These are phyloP conservation scores for Cordyceps javanica DNA, from an alignment of 2,329 filamentous ascomycete species.

Conservation along the genomic window DNA sequence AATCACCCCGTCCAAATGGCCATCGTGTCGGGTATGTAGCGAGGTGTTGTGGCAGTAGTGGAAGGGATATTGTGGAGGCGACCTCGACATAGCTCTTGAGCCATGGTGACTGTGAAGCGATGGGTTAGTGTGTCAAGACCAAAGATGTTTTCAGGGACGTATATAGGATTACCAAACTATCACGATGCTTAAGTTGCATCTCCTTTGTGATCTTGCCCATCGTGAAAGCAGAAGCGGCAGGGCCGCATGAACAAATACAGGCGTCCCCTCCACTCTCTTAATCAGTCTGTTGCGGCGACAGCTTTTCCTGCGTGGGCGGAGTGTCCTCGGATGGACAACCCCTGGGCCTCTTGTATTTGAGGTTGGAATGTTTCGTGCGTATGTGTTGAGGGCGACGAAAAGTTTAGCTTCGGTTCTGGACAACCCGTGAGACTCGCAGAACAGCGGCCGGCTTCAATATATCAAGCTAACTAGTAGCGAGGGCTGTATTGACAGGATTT, in stretches of 20 bases:
- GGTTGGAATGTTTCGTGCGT: slow-evolving; percentile 1
- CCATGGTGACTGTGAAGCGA: slow-evolving; percentile 67
- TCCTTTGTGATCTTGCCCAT: slow-evolving; percentile 66
- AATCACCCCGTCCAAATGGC: slow-evolving; percentile 91
- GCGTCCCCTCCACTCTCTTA: slow-evolving; percentile 53
- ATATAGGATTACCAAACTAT: slow-evolving; percentile 53
- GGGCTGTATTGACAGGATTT: not conserved
- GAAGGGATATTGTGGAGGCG: slow-evolving; percentile 62
- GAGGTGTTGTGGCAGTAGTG: slow-evolving; percentile 71
- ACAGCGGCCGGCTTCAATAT: not conserved
- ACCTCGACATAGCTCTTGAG: slow-evolving; percentile 72
- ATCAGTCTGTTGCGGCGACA: slow-evolving; percentile 34
- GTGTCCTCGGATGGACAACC: slow-evolving; percentile 28
- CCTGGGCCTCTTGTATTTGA: slow-evolving; percentile 14
- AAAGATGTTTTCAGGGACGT: not conserved
- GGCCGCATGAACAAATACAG: slow-evolving; percentile 45
- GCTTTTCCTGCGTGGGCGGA: slow-evolving; percentile 28
- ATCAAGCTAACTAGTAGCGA: not conserved
- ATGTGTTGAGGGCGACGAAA: not conserved
- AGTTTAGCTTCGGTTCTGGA: not conserved
- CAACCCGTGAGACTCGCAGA: not conserved
- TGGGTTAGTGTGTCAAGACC: slow-evolving; percentile 11
- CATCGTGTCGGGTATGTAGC: slow-evolving; percentile 78
- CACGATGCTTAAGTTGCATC: slow-evolving; percentile 61
- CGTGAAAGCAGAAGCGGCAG: slow-evolving; percentile 50